phyloP scores from a whole-genome alignment of 108 stramenopile species.

The Stephanodiscus triporus region DNA sequence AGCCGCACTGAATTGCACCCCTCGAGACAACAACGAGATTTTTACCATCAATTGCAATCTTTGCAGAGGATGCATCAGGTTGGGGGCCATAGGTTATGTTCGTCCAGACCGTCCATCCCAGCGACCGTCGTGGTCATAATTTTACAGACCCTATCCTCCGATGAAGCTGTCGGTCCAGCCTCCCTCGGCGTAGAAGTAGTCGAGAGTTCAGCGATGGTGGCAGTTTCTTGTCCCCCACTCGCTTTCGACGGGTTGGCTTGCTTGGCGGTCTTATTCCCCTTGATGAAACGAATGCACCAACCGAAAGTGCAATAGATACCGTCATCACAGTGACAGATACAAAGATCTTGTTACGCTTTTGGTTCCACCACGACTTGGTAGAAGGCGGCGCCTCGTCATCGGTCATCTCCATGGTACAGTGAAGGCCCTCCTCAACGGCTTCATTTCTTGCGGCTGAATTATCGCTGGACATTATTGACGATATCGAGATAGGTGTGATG shows the following conservation, averaged over 20 bases:
- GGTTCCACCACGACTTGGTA: background rate
- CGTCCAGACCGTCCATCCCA: no score
- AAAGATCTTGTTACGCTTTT: background rate
- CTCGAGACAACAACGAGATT: slow-evolving; percentile 26
- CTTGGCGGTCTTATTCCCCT: background rate
- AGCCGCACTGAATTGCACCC: background rate
- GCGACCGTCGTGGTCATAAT: no score
- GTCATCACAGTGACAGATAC: background rate
- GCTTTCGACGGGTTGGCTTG: background rate
- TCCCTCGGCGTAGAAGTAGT: no score
- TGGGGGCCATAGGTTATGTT: slow-evolving; percentile 7
- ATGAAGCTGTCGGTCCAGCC: no score
- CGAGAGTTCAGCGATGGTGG: background rate
- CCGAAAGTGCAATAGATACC: slow-evolving; percentile 2
- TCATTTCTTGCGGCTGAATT: background rate
- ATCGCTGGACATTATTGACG: background rate
- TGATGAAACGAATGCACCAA: background rate
- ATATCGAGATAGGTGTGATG: background rate
- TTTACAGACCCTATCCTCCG: background rate
- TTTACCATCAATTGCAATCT: slow-evolving; percentile 22
- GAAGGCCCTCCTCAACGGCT: background rate
- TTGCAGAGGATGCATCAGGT: background rate
- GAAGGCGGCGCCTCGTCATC: background rate
- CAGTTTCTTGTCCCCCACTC: background rate
- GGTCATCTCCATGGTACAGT: background rate